Conservation (phyloP, 176 grass and related monocot genomes). For the Echinochloa phyllopogon region DNA sequence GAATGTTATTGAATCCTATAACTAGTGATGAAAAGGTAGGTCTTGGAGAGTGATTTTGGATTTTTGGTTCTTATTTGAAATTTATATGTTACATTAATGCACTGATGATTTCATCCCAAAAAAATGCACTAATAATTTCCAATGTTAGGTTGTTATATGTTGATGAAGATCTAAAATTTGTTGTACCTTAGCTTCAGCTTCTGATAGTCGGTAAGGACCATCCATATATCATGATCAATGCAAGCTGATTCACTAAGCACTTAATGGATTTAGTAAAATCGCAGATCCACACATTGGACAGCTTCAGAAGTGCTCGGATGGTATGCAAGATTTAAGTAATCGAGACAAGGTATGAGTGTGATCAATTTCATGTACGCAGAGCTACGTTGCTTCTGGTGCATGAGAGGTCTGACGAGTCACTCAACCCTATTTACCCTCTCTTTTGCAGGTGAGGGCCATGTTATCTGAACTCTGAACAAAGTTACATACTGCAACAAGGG, state of each 20-base stretch:
- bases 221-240: not conserved
- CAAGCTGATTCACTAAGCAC: not conserved
- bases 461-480: slow-evolving; percentile 37
- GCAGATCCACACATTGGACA: slow-evolving; percentile 24
- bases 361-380: slow-evolving; percentile 8
- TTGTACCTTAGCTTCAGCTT: slow-evolving; percentile 27
- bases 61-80: slow-evolving; percentile 18
- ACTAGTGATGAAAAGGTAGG: slow-evolving; percentile 34
- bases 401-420: slow-evolving; percentile 7
- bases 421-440: slow-evolving; percentile 16
- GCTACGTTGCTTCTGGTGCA: slow-evolving; percentile 9
- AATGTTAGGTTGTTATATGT: slow-evolving; percentile 19
- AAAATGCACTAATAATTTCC: slow-evolving; percentile 11
- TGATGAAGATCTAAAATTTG: slow-evolving; percentile 2
- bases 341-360: not conserved
- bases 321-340: slow-evolving; percentile 2
- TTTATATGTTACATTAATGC: not conserved
- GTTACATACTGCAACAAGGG: slow-evolving; percentile 31
- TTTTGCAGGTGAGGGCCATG: slow-evolving; percentile 38
- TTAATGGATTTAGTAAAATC: slow-evolving; percentile 18
- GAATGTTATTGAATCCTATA: slow-evolving; percentile 16
- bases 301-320: not conserved
- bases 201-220: not conserved
- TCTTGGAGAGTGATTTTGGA: not conserved
- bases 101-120: slow-evolving; percentile 7